Percentiles rank a stretch among this genome's conserved stretches.
Conservation (phyloP, 139 green algal genomes). For the Bryopsis sp. region DNA sequence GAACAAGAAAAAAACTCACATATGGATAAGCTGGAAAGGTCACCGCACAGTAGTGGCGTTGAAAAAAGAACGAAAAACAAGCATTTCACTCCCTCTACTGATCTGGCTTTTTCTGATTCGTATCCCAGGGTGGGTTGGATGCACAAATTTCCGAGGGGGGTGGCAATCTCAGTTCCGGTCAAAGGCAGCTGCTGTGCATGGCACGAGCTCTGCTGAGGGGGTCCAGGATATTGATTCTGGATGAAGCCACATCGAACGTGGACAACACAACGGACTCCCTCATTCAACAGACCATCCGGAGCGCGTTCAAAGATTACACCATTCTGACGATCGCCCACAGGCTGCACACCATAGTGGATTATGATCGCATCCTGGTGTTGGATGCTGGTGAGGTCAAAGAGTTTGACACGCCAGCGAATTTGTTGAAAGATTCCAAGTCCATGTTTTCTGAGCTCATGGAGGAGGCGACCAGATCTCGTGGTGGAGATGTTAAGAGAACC, state of each 20-base stretch:
- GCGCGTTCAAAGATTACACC: conserved; percentile 24
- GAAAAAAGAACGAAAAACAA: too few species aligned
- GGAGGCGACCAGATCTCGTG: conserved; percentile 25
- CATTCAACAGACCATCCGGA: conserved; percentile 23
- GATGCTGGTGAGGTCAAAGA: conserved; percentile 56
- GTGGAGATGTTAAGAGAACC: too few species aligned
- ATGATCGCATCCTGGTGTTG: conserved; percentile 72
- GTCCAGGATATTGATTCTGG: conserved; percentile 47
- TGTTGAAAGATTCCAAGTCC: conserved; percentile 27
- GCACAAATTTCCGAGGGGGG: conserved; percentile 65
- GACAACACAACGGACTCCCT: conserved; percentile 38
- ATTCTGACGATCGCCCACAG: conserved; percentile 68
- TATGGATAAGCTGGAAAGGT: too few species aligned
- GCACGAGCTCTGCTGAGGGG: conserved; percentile 52
- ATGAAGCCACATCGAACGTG: conserved; percentile 84
- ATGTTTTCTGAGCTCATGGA: conserved; percentile 37
- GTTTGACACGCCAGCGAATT: conserved; percentile 36
- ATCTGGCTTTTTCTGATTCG: not conserved
- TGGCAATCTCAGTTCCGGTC: conserved; percentile 67
- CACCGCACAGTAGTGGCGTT: too few species aligned
- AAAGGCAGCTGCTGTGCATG: conserved; percentile 86
- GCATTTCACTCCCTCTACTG: not conserved
- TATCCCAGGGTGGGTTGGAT: conserved; percentile 53
- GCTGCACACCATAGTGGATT: conserved; percentile 82
- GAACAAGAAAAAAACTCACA: too few species aligned